Evolutionary conservation across 768 basidiomycete species (phyloP), one percentile per base, ranked within the genome.

Genomic region (Boletus bicolor): DNA sequence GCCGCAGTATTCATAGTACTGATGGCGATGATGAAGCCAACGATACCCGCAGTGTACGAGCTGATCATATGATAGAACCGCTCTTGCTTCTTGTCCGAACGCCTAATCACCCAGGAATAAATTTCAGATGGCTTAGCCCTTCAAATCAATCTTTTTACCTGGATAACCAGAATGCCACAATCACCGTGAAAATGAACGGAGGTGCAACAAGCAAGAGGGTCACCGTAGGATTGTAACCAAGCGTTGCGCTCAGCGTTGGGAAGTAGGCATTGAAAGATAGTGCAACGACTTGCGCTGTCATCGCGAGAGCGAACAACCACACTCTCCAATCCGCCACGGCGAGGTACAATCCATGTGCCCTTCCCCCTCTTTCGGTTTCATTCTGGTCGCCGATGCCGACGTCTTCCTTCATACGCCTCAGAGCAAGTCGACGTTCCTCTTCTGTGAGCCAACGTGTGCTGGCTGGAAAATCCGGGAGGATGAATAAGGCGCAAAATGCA

Each of bases 201-300:
- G 90, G 91, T 8, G 86, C 89, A 66, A 88, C 89, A 55, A 93
- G 78, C 47, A 90, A 65, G 10, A 91, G 76, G 3, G 87, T 85
- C 38, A 84, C 73, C 3, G 86, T 88, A 32, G 75, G 71, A 58
- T 73, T 76, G 69, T 77, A 87, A 12, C 86, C 86, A 67, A 94
- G 76, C 6, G 91, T 93, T 15, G 79, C 80, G 38, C 79, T 83
- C 54, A 93, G 73, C 0, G 91, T 89, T 24, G 86, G 89, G 75
- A 91, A 92, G 70, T 84, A 90, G n/a, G 83, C 85, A 67, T 87
- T 87, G 79, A 92, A 92, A 10, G 83, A 84, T 6, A 89, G 64
- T 11, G 86, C 82, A 39, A 85, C 68, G 12, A 60, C 66, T 64
- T 61, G 50, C 6, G 65, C 47, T 3, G 59, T n/a, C 53, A 58